Percentiles rank a stretch among this genome's conserved stretches.
Conservation (phyloP, 805 yeast genomes). For the Pichia pseudocactophila region DNA sequence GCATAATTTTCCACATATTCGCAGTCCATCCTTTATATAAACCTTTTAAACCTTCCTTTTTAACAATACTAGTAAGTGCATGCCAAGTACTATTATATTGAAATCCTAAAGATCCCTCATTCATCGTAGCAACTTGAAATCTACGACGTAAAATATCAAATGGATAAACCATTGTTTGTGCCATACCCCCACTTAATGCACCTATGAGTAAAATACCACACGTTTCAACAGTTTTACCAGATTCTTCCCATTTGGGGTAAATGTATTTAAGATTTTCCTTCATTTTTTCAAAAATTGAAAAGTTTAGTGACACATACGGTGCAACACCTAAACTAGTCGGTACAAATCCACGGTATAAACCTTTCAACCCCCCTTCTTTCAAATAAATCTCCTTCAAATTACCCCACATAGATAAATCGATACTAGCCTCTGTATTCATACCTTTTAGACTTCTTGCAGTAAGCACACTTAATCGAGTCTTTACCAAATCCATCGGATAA, state of each 20-base stretch:
- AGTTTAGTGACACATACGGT: slow-evolving; percentile 90
- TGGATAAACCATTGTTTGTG: slow-evolving; percentile 87
- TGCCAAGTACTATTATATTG: slow-evolving; percentile 67
- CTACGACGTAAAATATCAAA: slow-evolving; percentile 82
- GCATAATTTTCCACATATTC: slow-evolving; percentile 81
- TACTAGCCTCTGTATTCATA: slow-evolving; percentile 22
- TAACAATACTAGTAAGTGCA: slow-evolving; percentile 63
- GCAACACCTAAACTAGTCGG: slow-evolving; percentile 96
- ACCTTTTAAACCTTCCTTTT: slow-evolving; percentile 64
- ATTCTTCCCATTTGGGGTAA: slow-evolving; percentile 28
- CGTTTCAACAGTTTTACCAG: not conserved
- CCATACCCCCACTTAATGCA: slow-evolving; percentile 80
- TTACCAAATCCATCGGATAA: slow-evolving; percentile 84
- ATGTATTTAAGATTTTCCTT: slow-evolving; percentile 36
- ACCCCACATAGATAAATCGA: slow-evolving; percentile 65
- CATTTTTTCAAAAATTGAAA: slow-evolving; percentile 78
- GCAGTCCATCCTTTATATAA: slow-evolving; percentile 71
- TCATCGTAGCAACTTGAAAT: slow-evolving; percentile 85
- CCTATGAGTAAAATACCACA: slow-evolving; percentile 62
- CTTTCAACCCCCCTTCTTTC: slow-evolving; percentile 74
- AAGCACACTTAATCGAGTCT: slow-evolving; percentile 83
- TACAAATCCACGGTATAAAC: slow-evolving; percentile 73
- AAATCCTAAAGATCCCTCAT: slow-evolving; percentile 69
- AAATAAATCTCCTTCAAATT: slow-evolving; percentile 51
- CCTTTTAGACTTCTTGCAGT: slow-evolving; percentile 56